Evolutionary conservation across 1,284 basidiomycete genomes (phyloP).

Genomic region (Trichosporon ovoides): DNA sequence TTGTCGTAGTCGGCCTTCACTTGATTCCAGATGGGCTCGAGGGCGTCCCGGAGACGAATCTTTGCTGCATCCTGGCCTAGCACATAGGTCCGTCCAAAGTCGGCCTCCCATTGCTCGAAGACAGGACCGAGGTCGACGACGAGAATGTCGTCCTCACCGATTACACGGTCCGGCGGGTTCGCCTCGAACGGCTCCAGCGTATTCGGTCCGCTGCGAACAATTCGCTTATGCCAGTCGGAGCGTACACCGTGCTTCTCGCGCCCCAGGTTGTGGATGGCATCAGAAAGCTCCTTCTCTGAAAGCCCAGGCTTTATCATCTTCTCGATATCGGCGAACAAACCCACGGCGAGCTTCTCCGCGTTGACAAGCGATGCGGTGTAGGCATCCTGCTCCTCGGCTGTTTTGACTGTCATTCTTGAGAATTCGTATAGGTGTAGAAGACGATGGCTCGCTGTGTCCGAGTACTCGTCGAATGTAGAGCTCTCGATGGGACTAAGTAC

Average conservation of each 20-base stretch:
- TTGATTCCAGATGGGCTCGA: conserved; percentile 15
- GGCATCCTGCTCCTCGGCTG: conserved; percentile 9
- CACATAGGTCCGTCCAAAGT: conserved; percentile 22
- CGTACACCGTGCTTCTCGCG: conserved; percentile 10
- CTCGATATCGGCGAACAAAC: conserved; percentile 18
- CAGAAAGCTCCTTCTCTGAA: conserved; percentile 15
- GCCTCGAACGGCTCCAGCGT: conserved; percentile 20
- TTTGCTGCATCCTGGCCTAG: conserved; percentile 18
- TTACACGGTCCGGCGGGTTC: conserved; percentile 17
- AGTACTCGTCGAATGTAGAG: too few species aligned
- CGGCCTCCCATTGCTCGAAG: conserved; percentile 21
- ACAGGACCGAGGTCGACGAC: conserved; percentile 21
- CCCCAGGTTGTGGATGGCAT: conserved; percentile 20
- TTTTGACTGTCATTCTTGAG: not conserved
- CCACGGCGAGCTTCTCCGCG: conserved; percentile 13
- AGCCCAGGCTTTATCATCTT: conserved; percentile 14
- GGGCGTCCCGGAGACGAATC: conserved; percentile 11
- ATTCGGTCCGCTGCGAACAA: conserved; percentile 19
- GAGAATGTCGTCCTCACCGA: conserved; percentile 18
- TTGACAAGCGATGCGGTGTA: conserved; percentile 13
- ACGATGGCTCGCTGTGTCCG: too few species aligned
- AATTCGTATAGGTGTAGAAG: too few species aligned
- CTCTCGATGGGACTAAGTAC: too few species aligned
- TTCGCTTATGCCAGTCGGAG: conserved; percentile 23
- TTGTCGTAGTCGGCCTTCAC: conserved; percentile 18